Evolutionary conservation across 2,329 filamentous ascomycete species (phyloP), one percentile per base, ranked within the genome.

Genomic region (Dothidotthia symphoricarpi): DNA sequence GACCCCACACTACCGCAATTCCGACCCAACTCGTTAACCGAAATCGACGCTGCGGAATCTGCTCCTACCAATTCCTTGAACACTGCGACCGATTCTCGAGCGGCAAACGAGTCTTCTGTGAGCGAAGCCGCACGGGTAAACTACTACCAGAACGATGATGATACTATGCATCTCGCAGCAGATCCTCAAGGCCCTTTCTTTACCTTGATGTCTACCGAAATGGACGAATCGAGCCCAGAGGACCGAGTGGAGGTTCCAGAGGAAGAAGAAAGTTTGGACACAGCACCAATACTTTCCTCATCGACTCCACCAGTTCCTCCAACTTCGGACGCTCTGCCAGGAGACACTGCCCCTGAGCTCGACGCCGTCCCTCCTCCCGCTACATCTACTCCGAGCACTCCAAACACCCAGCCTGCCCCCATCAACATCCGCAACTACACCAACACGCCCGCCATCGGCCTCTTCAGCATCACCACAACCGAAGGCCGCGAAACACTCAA

Each of bases 1-100:
- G 83, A 87, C 51, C 79, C 79, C 6, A 86, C 82, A 0, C 71
- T 86, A 62, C 83, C 83, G 7, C 83, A 86, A 51, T 85, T 85
- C 56, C 75, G 80, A 5, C 82, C 82, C n/a, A 77, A 83, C 47
- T 71, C 64, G 22, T 44, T 49, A 4, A 42, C 40, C 4, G 53
- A 61, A 15, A 16, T 52, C 3, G 17, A 19, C 6, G 24, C 15
- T 10, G 5, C 19, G 9, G 5, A 22, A 22, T 5, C 19, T 22
- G 9, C 9, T 9, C 9, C 19, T 9, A 22, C 19, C 19, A 9
- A 9, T 9, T 22, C 19, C 9, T 22, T 22, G 19, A 22, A 22
- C 9, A 22, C 5, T 22, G 9, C 19, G 9, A 9, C 9, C 19
- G 19, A 22, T 22, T 9, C 19, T 9, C 19, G 9, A 22, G 9